Percentiles rank a stretch among this genome's conserved stretches.
phyloP scores from a whole-genome alignment of 306 rosid genomes.

The Citrullus amarus region DNA sequence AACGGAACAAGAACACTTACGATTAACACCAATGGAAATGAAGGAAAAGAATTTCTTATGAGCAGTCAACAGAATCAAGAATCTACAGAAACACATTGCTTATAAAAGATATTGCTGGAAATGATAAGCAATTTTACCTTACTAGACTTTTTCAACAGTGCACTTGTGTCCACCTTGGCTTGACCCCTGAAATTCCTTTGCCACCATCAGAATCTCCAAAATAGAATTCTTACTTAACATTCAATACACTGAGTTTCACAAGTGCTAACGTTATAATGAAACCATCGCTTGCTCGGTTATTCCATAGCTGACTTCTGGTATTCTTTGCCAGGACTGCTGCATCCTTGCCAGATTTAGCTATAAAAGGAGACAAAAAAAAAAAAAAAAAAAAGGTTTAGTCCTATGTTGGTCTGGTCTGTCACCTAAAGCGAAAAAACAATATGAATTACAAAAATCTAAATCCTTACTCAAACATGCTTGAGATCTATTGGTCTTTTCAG shows the following conservation, averaged over 20 bases:
- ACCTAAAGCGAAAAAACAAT: background rate
- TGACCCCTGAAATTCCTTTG: constrained; percentile 38
- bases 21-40: background rate
- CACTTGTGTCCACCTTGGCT: constrained; percentile 22
- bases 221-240: background rate
- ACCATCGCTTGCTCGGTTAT: constrained; percentile 57
- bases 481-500: constrained; percentile 24
- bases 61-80: background rate
- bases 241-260: constrained; percentile 3
- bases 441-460: constrained; percentile 4
- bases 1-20: background rate
- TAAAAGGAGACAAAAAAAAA: constrained; percentile 26
- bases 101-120: background rate
- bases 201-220: background rate
- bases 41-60: background rate
- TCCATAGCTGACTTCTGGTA: constrained; percentile 34
- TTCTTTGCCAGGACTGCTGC: constrained; percentile 25
- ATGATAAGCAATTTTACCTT: constrained; percentile 31
- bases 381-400: background rate
- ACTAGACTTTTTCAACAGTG: constrained; percentile 35
- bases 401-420: background rate
- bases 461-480: constrained; percentile 32
- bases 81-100: background rate
- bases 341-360: constrained; percentile 29
- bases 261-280: constrained; percentile 55